Base-by-base conservation (phyloP, 169 alveolate species). In the Plasmodium adleri region DNA sequence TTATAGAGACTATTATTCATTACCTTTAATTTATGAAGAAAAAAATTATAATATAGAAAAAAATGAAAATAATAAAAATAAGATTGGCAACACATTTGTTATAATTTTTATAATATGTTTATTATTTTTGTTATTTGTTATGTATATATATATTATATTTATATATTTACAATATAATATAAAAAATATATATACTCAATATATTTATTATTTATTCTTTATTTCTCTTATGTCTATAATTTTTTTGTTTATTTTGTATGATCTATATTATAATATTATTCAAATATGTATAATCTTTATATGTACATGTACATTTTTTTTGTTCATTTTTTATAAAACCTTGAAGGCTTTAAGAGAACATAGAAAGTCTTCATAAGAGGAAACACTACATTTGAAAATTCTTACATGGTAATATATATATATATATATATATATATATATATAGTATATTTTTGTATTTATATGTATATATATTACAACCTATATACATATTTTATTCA, bases 211-310 rank as follows among this genome's bases (percentile, higher is more conserved):
- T 72, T 60, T 45, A 17, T 80, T 80, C 56, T 26, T 80, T 32
- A 67, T 80, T 67, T 80, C 85, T 28, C 70, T 80, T 32, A 71
- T 63, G 20, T 47, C 43, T 39, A 49, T 80, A 43, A 67, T 80
- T 58, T 45, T 68, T 63, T 39, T 56, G 72, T 80, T 80, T 54
- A 39, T 68, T 52, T 43, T 80, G 45, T 80, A 80, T 80, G 90
- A 80, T 54, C 49, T 80, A 17, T 80, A 54, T 68, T 80, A 67
- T 67, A 80, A 80, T 47, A 22, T 80, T 28, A 60, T 80, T 13
- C 56, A 66, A 22, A 80, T 80, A 32, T 72, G 10, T 10, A 17
- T 12, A 39, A 68, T 80, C 28, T 80, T 80, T 50, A 47, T 63
- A 62, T 26, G 54, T 3, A 45, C 54, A 49, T 80, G 67, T 80